Conservation (phyloP, 306 rosid species). For the Arachis stenosperma region DNA sequence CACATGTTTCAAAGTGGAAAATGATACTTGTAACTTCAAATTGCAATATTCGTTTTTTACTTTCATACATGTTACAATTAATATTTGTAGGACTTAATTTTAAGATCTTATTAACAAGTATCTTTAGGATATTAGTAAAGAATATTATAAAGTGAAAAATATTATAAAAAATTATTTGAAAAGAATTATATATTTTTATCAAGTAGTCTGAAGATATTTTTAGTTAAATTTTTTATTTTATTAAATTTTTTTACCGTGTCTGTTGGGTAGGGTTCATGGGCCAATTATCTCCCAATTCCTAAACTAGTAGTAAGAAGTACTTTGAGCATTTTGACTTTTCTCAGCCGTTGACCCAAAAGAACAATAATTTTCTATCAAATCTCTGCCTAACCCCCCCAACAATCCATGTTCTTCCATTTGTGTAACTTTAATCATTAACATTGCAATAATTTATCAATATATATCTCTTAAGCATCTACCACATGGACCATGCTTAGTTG, state of each 20-base stretch:
- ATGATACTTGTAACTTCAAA: neutral
- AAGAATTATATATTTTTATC: too few relatives aligned
- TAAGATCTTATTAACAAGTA: neutral
- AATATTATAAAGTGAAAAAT: too few relatives aligned
- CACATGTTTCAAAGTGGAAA: conserved; percentile 7
- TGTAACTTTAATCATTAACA: neutral
- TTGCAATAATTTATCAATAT: conserved; percentile 2
- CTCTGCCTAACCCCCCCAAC: conserved; percentile 1
- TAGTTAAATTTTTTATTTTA: too few relatives aligned
- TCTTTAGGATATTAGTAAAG: too few relatives aligned
- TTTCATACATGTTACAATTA: neutral
- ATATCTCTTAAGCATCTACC: neutral
- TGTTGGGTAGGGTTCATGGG: conserved; percentile 1
- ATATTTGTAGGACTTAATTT: neutral
- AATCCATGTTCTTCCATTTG: neutral
- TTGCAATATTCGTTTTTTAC: conserved; percentile 22
- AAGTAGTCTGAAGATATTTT: too few relatives aligned
- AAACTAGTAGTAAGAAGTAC: neutral
- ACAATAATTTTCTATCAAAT: neutral
- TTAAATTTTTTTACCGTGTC: neutral
- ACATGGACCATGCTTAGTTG: neutral
- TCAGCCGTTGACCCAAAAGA: conserved; percentile 22
- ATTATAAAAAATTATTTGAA: too few relatives aligned
- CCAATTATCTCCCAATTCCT: conserved; percentile 22
- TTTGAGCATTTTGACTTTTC: conserved; percentile 14